Base-by-base conservation (phyloP, 352 stramenopile genomes). In the Phytopythium cucurbitacearum region DNA sequence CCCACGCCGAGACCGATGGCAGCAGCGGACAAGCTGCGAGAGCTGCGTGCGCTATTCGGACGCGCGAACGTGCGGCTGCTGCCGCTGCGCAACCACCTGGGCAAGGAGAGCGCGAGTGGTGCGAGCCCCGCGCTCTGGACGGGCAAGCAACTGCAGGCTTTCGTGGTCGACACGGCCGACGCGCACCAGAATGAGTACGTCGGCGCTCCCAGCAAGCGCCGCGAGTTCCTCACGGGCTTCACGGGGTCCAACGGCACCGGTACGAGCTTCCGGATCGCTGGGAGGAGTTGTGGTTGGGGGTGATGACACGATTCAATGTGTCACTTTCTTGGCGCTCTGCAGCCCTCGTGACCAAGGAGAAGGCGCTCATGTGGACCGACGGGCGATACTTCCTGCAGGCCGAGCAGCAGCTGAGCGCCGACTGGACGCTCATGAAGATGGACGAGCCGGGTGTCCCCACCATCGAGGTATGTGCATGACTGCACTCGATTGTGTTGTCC, bases 161-260 rank as follows among this genome's bases (percentile, higher is more conserved):
- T 98, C 57, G 56, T 99, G 1, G 78, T 99, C 52, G 95, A 97
- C 48, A 97, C 89, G 13, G 95, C 97, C 43, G 97, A 99, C 78
- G 95, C 97, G 48, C 97, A 99, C 76, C 86, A 99, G 57, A 98
- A 91, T 63, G 97, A 99, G 76, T 99, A 99, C 68, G 90, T 98
- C 47, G 94, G 96, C 37, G 82, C 92, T 35, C 87, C 86, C 38
- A 98, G 99, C 77, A 97, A 97, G 76, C 83, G 97, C 15, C 83
- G 97, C 47, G 87, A 85, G 64, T 99, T 97, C 67, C 67, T 99
- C 43, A 97, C 89, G 11, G 90, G 89, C 39, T 99, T 99, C 75
- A 96, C 96, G 49, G 97, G 97, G 11, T 98, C 88, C 43, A 98
- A 95, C 15, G 97, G 97, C 21, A 99, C 96, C 4, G 95, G 88